Evolutionary conservation across 2,329 filamentous ascomycete genomes (phyloP).

Genomic region (Neonectria magnoliae): DNA sequence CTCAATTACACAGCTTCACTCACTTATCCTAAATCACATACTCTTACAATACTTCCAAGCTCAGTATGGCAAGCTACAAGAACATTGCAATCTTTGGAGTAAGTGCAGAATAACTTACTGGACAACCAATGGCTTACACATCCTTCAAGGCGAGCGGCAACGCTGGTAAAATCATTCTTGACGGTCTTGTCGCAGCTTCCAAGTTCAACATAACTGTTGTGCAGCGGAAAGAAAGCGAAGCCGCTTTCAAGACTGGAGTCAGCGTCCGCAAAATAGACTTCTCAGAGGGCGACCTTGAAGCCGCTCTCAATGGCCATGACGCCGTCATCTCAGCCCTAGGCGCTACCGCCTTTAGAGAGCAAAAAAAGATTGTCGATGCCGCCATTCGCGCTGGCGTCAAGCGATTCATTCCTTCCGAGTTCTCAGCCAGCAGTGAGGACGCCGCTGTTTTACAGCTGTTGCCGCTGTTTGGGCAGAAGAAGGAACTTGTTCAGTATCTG

Average conservation of each 20-base stretch:
- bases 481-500: slow-evolving; percentile 29
- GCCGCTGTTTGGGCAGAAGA: slow-evolving; percentile 34
- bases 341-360: slow-evolving; percentile 51
- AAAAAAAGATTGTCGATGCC: slow-evolving; percentile 62
- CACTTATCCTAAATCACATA: no score
- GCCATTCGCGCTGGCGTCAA: slow-evolving; percentile 62
- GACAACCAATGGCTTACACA: neutral
- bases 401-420: slow-evolving; percentile 65
- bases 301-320: slow-evolving; percentile 27
- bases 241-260: slow-evolving; percentile 14
- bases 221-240: slow-evolving; percentile 21
- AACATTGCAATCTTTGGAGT: slow-evolving; percentile 17
- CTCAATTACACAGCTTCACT: neutral
- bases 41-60: neutral
- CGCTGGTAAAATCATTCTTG: slow-evolving; percentile 29
- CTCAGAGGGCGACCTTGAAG: slow-evolving; percentile 10
- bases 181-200: slow-evolving; percentile 14
- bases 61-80: slow-evolving; percentile 12
- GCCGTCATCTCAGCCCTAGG: slow-evolving; percentile 55
- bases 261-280: slow-evolving; percentile 28
- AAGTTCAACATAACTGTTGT: slow-evolving; percentile 26
- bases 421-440: slow-evolving; percentile 46
- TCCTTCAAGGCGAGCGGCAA: slow-evolving; percentile 27
- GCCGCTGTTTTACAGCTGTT: slow-evolving; percentile 26
- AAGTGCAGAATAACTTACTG: neutral